phyloP scores from a whole-genome alignment of 2,329 filamentous ascomycete species.

The Curvularia eragrostidis region DNA sequence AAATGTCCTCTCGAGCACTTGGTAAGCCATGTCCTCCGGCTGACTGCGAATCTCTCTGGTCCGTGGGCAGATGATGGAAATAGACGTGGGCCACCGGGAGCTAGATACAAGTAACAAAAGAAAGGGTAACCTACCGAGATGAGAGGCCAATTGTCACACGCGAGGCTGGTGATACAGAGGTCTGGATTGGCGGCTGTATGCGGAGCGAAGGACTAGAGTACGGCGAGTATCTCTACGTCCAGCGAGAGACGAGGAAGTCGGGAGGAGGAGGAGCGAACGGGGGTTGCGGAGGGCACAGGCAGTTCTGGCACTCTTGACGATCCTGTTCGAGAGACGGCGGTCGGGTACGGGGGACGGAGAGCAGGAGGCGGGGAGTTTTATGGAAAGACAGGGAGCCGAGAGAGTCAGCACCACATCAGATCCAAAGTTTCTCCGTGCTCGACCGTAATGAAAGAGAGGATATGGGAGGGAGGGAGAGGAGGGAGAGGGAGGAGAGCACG shows the following conservation, averaged over 20 bases:
- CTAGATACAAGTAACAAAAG: constrained; percentile 15
- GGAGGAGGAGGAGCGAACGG: constrained; percentile 27
- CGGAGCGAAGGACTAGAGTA: constrained; percentile 50
- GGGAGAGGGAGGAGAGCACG: constrained; percentile 36
- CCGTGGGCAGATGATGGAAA: constrained; percentile 2
- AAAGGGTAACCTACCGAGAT: constrained; percentile 36
- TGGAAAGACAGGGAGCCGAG: constrained; percentile 44
- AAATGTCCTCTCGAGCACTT: neutral
- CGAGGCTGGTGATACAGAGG: constrained; percentile 38
- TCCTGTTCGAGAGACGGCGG: constrained; percentile 48
- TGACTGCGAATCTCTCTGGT: neutral
- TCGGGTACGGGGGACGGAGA: constrained; percentile 43
- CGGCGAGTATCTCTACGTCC: constrained; percentile 42
- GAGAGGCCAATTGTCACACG: constrained; percentile 27
- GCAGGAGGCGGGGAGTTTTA: constrained; percentile 47
- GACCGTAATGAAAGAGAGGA: constrained; percentile 44
- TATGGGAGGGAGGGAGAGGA: constrained; percentile 36
- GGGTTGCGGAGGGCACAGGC: constrained; percentile 36
- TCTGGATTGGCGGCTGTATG: constrained; percentile 42
- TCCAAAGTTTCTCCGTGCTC: constrained; percentile 49
- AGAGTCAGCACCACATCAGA: constrained; percentile 48
- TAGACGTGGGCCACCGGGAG: constrained; percentile 6
- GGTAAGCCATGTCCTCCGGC: neutral
- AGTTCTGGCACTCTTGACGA: constrained; percentile 40
- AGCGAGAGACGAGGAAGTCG: constrained; percentile 34